Base-by-base conservation (phyloP, 768 basidiomycete species). In the Tubosaeta sp. region DNA sequence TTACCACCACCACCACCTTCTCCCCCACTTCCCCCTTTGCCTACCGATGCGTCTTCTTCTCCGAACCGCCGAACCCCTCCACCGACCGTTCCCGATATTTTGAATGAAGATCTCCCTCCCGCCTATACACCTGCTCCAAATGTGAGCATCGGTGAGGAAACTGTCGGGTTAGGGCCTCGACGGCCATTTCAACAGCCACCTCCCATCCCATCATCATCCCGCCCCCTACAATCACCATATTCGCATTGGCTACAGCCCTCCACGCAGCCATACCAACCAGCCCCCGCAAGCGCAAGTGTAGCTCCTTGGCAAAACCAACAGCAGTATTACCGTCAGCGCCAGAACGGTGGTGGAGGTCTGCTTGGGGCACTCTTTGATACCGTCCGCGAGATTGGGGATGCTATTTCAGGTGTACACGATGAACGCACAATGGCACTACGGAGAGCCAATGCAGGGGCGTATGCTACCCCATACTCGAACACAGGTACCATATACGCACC, bases 41-140 rank as follows among this genome's bases (percentile, higher is more conserved):
- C 54, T 21, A 14, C 50, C 46, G 1, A 49, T 24, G 2, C 22
- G 5, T 14, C 35, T 11, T 16, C 25, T 11, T 29, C 42, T 3
- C 3, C 24, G 12, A 25, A 18, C 11, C 31, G 24, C 25, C 24
- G 21, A 24, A 14, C 27, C 18, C 22, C 43, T 18, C n/a, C 34
- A 8, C 16, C 3, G 9, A 9, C 21, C 14, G 6, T 11, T 21
- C 16, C 4, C 25, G 55, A 31, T 14, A 29, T 29, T 56, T 58
- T 12, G 24, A 63, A 69, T 2, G 83, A 83, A n/a, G 82, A 83
- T 18, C 68, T 73, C 11, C 87, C 87, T 1, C 88, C 88, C 1
- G 81, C 87, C 1, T 90, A 90, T 59, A 86, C 86, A 0, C 70
- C 79, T 0, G 56, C 74, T 2, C 77, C 87, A 3, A 76, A 83